Conservation (phyloP, 768 basidiomycete species). For the Asterophora parasitica region DNA sequence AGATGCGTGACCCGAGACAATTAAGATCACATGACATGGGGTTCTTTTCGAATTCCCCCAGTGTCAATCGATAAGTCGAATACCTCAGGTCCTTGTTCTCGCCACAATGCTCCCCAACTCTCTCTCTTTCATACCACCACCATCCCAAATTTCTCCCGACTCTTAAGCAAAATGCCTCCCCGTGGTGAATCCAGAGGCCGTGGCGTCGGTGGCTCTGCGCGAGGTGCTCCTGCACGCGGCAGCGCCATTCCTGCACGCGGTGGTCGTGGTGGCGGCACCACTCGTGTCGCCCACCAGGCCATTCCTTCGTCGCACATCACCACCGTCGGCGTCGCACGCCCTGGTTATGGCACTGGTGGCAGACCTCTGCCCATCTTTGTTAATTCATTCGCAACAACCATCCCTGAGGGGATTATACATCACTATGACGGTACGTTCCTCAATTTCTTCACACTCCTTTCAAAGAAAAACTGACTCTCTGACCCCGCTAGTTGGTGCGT, state of each 20-base stretch:
- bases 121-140: constrained; percentile 12
- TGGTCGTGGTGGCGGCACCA: constrained; percentile 29
- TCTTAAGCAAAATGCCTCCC: constrained; percentile 33
- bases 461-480: neutral
- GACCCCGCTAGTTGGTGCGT: constrained; percentile 39
- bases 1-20: constrained; percentile 15
- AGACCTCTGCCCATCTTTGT: constrained; percentile 33
- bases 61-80: constrained; percentile 19
- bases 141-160: constrained; percentile 8
- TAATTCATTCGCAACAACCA: constrained; percentile 62
- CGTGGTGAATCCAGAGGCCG: constrained; percentile 24
- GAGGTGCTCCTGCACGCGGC: constrained; percentile 23
- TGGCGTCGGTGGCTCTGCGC: constrained; percentile 19
- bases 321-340: constrained; percentile 65
- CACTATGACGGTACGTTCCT: constrained; percentile 71
- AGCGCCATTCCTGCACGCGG: constrained; percentile 21
- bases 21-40: constrained; percentile 8
- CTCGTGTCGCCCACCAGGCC: constrained; percentile 24
- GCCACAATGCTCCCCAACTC: neutral
- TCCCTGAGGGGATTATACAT: constrained; percentile 60
- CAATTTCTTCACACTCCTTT: constrained; percentile 1
- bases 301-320: constrained; percentile 34
- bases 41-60: constrained; percentile 13
- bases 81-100: constrained; percentile 7
- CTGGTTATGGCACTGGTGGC: constrained; percentile 59